Evolutionary conservation across 257 asterid genomes (phyloP).

Genomic region (Solanum bulbocastanum): DNA sequence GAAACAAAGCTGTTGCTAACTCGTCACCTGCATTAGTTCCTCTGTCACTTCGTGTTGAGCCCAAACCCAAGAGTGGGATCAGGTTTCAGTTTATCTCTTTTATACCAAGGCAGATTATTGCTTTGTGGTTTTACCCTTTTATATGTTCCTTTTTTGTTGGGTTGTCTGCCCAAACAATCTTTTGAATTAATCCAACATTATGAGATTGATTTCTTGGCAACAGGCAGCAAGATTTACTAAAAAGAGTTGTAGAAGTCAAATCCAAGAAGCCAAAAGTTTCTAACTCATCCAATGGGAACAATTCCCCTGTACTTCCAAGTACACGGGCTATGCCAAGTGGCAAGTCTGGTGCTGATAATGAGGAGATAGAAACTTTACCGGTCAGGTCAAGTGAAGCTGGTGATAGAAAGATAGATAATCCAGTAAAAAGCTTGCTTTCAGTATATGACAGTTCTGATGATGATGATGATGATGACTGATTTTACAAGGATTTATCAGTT

Average conservation of each 20-base stretch:
- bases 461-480: slow-evolving; percentile 77
- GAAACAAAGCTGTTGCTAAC: slow-evolving; percentile 86
- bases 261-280: slow-evolving; percentile 60
- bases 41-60: slow-evolving; percentile 93
- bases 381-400: slow-evolving; percentile 14
- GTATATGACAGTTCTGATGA: slow-evolving; percentile 85
- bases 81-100: slow-evolving; percentile 28
- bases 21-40: slow-evolving; percentile 69
- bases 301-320: slow-evolving; percentile 7
- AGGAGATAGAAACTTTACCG: slow-evolving; percentile 19
- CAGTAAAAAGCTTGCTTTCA: slow-evolving; percentile 61
- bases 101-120: background rate
- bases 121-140: background rate
- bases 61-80: slow-evolving; percentile 92
- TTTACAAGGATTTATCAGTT: background rate
- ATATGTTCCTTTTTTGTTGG: background rate
- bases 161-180: background rate
- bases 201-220: background rate
- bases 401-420: slow-evolving; percentile 42
- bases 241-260: slow-evolving; percentile 85
- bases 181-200: background rate
- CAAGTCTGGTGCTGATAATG: slow-evolving; percentile 13
- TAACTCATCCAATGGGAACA: slow-evolving; percentile 18
- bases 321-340: slow-evolving; percentile 22
- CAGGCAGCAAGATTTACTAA: slow-evolving; percentile 95